Evolutionary conservation across 805 yeast genomes (phyloP), one percentile per base, ranked within the genome.

Genomic region (Pichia rugopelliculosa): DNA sequence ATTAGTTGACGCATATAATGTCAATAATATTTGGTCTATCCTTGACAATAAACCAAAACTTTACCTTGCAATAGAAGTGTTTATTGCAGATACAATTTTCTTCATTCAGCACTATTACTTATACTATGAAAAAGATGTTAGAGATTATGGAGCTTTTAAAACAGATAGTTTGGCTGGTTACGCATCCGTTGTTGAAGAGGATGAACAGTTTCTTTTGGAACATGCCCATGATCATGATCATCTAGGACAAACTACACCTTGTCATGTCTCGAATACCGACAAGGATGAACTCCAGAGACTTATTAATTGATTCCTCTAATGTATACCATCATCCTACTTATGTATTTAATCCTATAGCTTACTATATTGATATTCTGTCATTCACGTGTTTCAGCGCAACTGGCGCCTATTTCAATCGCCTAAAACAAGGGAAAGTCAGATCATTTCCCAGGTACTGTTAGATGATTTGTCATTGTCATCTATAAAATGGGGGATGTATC

Each of bases 191-290:
- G 46, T 63, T 12, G 53, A 55, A 24, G 69, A 62, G 44, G 70
- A 65, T 23, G 68, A 64, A 34, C 54, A 56, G 17, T 63, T 63
- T 43, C 34, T 65, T 1, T 48, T 50, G 26, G 69, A 65, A 42
- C 67, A 65, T 44, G 53, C 51, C 22, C 66, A 62, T 39, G 68
- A 65, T 37, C 68, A 62, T 44, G 67, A 64, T 39, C 65, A 61
- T 20, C 40, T 36, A 21, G 22, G 30, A 18, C 9, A 27, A 21
- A 17, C 25, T 2, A 11, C 6, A 21, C 9, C 4, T 36, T 36
- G 39, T 36, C 24, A 7, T 4, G 24, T 21, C 4, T 12, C 39
- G 6, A 21, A 20, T 17, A 45, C 51, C 3, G 60, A 59, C 34
- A 58, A 58, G 22, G 53, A 52, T 22, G 65, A 62, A 41, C 41